Evolutionary conservation across 2,329 filamentous ascomycete genomes (phyloP).

Genomic region (Aspergillus sp.): DNA sequence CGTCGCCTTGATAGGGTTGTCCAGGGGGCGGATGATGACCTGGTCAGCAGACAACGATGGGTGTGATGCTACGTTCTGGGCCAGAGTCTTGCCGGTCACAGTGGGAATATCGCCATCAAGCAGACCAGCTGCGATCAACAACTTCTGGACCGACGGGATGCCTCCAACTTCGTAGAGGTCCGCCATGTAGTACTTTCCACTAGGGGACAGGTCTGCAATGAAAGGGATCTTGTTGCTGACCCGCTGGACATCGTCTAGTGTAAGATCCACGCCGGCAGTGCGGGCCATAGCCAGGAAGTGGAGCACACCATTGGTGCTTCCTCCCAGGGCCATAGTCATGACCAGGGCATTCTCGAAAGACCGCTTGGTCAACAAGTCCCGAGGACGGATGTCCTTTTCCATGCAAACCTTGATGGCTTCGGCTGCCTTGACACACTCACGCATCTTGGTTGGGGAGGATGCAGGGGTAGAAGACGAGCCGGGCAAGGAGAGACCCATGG

Average conservation of each 20-base stretch:
- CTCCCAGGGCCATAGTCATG: conserved; percentile 88
- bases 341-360: conserved; percentile 88
- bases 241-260: conserved; percentile 78
- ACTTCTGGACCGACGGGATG: conserved; percentile 81
- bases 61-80: conserved; percentile 75
- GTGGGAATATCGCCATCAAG: conserved; percentile 78
- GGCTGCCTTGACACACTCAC: conserved; percentile 80
- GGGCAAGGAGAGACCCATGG: conserved; percentile 79
- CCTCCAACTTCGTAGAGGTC: conserved; percentile 85
- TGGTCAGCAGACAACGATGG: conserved; percentile 78
- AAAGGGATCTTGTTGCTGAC: conserved; percentile 82
- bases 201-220: conserved; percentile 81
- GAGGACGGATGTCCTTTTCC: conserved; percentile 78
- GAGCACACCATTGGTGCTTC: conserved; percentile 84
- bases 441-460: conserved; percentile 76
- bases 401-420: conserved; percentile 77
- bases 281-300: conserved; percentile 91
- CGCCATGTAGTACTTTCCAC: conserved; percentile 82
- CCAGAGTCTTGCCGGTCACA: conserved; percentile 80
- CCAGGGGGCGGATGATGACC: conserved; percentile 76
- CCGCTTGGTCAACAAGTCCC: conserved; percentile 75
- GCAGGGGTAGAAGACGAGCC: conserved; percentile 84
- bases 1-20: conserved; percentile 80
- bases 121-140: conserved; percentile 73
- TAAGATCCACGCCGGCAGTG: conserved; percentile 75